Conservation (phyloP, 495 filamentous ascomycete genomes). For the Penicillium riverlandense region DNA sequence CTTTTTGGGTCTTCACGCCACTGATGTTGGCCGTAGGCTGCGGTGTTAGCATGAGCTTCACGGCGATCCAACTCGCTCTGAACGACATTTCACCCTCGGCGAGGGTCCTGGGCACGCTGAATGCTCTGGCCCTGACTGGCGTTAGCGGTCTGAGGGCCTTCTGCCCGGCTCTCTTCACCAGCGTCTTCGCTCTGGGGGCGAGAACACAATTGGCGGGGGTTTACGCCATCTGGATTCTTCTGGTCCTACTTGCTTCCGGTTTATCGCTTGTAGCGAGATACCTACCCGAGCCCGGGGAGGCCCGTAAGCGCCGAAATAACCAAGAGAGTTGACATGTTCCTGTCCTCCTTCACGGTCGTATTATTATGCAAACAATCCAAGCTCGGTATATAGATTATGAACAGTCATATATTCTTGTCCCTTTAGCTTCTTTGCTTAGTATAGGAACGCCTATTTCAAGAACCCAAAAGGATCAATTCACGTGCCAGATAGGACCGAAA, state of each 20-base stretch:
- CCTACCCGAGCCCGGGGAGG: conserved; percentile 19
- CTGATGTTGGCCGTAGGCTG: conserved; percentile 35
- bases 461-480: too few species aligned
- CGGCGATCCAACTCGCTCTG: conserved; percentile 57
- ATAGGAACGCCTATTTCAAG: too few species aligned
- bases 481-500: too few species aligned
- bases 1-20: conserved; percentile 51
- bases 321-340: neutral
- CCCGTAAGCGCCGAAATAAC: neutral
- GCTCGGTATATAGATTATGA: too few species aligned
- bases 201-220: conserved; percentile 48
- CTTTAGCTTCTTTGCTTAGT: too few species aligned
- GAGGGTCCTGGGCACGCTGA: conserved; percentile 53
- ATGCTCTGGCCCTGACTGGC: conserved; percentile 53
- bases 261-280: conserved; percentile 37
- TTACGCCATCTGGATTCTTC: conserved; percentile 59
- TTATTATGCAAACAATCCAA: too few species aligned
- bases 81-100: conserved; percentile 61
- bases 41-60: conserved; percentile 63
- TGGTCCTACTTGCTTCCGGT: conserved; percentile 39
- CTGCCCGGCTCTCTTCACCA: conserved; percentile 52
- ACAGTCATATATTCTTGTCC: too few species aligned
- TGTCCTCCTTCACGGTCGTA: neutral
- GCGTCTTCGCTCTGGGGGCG: conserved; percentile 54
- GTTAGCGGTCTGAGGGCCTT: conserved; percentile 47